Evolutionary conservation across 257 asterid genomes (phyloP), one percentile per base, ranked within the genome.

Genomic region (Plantago elongata): DNA sequence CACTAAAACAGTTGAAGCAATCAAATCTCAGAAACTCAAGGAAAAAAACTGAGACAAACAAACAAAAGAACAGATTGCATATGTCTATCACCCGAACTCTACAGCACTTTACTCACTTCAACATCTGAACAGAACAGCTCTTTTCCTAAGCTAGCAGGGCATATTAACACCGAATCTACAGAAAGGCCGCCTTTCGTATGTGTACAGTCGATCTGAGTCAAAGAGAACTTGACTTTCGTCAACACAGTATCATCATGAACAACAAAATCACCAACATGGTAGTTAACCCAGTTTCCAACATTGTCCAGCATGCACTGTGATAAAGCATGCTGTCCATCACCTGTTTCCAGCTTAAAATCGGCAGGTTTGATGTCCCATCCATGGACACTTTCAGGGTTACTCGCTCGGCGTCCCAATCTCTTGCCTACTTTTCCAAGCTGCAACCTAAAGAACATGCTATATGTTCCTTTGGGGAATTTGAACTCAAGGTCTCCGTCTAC

Each of bases 131-230:
- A 44, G 44, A 70, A 22, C 74, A 74, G 7, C 63, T 64, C 75
- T 70, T 78, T 75, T 6, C 84, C 86, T 77, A 81, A 56, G 60
- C 76, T 75, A 69, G 27, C 50, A 3, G 96, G 97, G 58, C 85
- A 80, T 49, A 90, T 72, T 34, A 87, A 60, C 68, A 83, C 93
- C 12, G 89, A 87, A 70, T 90, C 97, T 55, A 87, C 83, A 54
- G 88, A 82, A 12, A 89, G 77, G 30, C 97, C 97, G 55, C 97
- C 92, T 81, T 89, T 89, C 30, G 81, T 89, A 54, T 89, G 97
- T 2, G 97, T 90, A 67, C 97, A 90, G 58, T 90, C 95, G 51
- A 90, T 87, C 82, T 90, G 96, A 37, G 88, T 70, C 73, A 87
- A 60, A 1, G 92, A 84, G 67, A 65, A 90, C 45, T 70, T 79